phyloP scores from a whole-genome alignment of 306 rosid genomes.

The Cajanus cajan region DNA sequence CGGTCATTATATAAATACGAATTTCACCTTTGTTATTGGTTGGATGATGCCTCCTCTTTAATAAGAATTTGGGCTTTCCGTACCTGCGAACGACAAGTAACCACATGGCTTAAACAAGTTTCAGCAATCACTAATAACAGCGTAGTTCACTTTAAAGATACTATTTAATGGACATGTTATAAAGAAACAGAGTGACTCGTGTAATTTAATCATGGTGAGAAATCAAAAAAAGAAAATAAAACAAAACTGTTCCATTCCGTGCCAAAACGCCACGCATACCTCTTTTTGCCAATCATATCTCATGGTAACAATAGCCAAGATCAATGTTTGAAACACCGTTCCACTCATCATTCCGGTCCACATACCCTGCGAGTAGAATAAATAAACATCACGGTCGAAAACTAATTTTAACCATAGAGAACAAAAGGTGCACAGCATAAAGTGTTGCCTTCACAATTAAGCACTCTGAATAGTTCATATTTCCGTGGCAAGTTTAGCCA shows the following conservation, averaged over 20 bases:
- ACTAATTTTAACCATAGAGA: neutral
- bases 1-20: neutral
- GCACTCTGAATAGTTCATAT: neutral
- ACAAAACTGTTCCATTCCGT: neutral
- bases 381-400: neutral
- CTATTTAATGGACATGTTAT: neutral
- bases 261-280: slow-evolving; percentile 29
- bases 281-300: slow-evolving; percentile 64
- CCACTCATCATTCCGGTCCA: slow-evolving; percentile 74
- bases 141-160: neutral
- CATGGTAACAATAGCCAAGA: slow-evolving; percentile 41
- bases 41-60: slow-evolving; percentile 26
- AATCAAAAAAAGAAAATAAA: neutral
- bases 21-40: slow-evolving; percentile 15
- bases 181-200: neutral
- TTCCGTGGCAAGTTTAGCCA: neutral
- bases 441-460: neutral
- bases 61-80: slow-evolving; percentile 40
- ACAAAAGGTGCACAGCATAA: neutral
- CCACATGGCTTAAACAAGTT: neutral
- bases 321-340: slow-evolving; percentile 60
- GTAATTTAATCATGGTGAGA: neutral
- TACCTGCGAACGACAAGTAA: slow-evolving; percentile 41
- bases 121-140: neutral
- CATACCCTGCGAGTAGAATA: slow-evolving; percentile 39